Conservation (phyloP, 441 rosid genomes). For the Jatropha podagrica region DNA sequence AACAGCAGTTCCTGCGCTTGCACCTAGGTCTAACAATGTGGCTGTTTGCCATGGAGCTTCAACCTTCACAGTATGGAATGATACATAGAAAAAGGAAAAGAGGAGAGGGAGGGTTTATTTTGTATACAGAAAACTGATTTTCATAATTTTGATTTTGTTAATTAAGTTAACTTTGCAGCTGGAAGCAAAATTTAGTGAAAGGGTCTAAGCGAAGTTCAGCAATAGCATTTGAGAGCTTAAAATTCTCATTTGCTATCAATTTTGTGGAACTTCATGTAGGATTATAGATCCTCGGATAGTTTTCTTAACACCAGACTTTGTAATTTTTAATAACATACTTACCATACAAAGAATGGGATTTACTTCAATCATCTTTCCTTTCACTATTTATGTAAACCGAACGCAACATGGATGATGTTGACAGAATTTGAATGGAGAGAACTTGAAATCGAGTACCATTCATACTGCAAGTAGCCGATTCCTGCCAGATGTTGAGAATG, state of each 20-base stretch:
- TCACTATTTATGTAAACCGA: background rate
- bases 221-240: constrained; percentile 30
- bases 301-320: constrained; percentile 33
- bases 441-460: too few species aligned
- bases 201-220: constrained; percentile 37
- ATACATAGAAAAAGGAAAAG: constrained; percentile 23
- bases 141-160: constrained; percentile 6
- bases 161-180: constrained; percentile 29
- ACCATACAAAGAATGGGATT: constrained; percentile 30
- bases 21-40: constrained; percentile 40
- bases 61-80: constrained; percentile 64
- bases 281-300: constrained; percentile 34
- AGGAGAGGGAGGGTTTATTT: background rate
- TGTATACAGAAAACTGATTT: constrained; percentile 14
- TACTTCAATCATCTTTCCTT: background rate
- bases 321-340: constrained; percentile 31
- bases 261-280: constrained; percentile 35
- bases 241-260: constrained; percentile 37
- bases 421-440: too few species aligned
- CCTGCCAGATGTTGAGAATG: too few species aligned
- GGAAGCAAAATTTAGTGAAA: constrained; percentile 2
- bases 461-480: too few species aligned
- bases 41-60: constrained; percentile 52
- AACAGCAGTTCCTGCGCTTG: constrained; percentile 40
- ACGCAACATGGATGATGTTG: background rate